Evolutionary conservation across 1,139 yeast species (phyloP).

Genomic region (Spathaspora sp.): DNA sequence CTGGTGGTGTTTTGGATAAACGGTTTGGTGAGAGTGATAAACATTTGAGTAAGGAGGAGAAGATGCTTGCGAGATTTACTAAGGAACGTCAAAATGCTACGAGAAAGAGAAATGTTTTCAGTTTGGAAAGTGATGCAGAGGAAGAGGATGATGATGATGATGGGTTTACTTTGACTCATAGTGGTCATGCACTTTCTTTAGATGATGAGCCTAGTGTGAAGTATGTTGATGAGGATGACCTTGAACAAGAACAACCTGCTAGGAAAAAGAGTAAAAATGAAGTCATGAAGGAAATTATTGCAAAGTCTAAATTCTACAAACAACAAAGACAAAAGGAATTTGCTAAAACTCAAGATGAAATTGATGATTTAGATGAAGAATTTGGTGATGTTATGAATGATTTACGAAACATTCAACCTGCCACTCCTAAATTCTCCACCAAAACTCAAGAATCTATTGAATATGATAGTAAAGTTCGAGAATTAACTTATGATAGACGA

Average conservation of each 20-base stretch:
- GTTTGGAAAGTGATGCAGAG: slow-evolving; percentile 67
- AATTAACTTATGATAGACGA: slow-evolving; percentile 78
- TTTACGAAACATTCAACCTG: slow-evolving; percentile 38
- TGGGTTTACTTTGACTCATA: slow-evolving; percentile 66
- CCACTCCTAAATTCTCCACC: slow-evolving; percentile 22
- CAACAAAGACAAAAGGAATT: slow-evolving; percentile 83
- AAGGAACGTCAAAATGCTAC: slow-evolving; percentile 72
- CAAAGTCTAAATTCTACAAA: slow-evolving; percentile 88
- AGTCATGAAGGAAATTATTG: slow-evolving; percentile 95
- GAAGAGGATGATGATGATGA: slow-evolving; percentile 41
- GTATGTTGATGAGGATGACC: slow-evolving; percentile 36
- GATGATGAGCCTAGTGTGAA: slow-evolving; percentile 39
- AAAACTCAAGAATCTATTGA: slow-evolving; percentile 50
- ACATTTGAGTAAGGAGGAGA: slow-evolving; percentile 77
- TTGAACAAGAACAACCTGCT: slow-evolving; percentile 28
- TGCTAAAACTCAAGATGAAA: slow-evolving; percentile 66
- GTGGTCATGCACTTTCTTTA: slow-evolving; percentile 66
- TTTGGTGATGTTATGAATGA: slow-evolving; percentile 69
- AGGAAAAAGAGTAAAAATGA: slow-evolving; percentile 87
- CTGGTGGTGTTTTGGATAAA: slow-evolving; percentile 79
- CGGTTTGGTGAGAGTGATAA: slow-evolving; percentile 90
- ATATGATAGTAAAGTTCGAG: slow-evolving; percentile 78
- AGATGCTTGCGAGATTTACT: slow-evolving; percentile 93
- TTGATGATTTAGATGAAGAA: slow-evolving; percentile 75
- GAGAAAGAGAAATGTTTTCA: slow-evolving; percentile 55